Evolutionary conservation across 106 monocot genomes (phyloP), one percentile per base, ranked within the genome.

Genomic region (Triglochin maritima): DNA sequence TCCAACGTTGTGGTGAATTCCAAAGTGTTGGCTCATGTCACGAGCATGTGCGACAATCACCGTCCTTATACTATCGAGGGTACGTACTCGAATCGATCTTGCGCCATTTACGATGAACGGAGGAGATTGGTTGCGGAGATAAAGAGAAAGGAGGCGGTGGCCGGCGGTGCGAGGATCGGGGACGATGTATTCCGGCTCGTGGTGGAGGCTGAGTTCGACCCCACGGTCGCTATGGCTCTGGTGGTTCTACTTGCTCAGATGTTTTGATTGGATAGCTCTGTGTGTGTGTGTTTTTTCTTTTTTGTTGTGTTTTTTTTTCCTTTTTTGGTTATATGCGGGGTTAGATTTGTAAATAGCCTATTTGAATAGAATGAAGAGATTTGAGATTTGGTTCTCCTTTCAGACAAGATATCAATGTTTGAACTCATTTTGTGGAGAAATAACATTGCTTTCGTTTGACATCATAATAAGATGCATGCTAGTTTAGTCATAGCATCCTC

Each of bases 101-200:
- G 88, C 66, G 50, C 42, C 0, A 50, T 89, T 3, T 71, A 75
- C 68, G 78, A 82, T 63, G 72, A 47, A 11, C 7, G 46, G 44
- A 79, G 64, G 57, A 43, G 65, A 55, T 7, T 46, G 52, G 72
- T 85, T 48, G 88, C 72, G 45, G 82, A 85, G 80, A 70, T 89
- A 16, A 43, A 60, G 29, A n/a, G 53, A 64, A 86, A 79, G 73
- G 87, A 81, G 50, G 41, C 45, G 7, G 60, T 51, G 62, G 64
- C 11, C 17, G 65, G 62, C 9, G 85, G 85, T 0, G 86, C 75
- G 8, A 54, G 61, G 4, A 73, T 87, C 59, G 84, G 83, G 12
- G 68, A 49, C 44, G 87, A 87, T 17, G 84, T 87, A 53, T 87
- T 87, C 70, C 70, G 78, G 47, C 76, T 87, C 1, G 75, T 83